These are phyloP conservation scores for Yamadazyma takamatsuzukensis DNA, from an alignment of 805 yeast species.

Conservation along the genomic window DNA sequence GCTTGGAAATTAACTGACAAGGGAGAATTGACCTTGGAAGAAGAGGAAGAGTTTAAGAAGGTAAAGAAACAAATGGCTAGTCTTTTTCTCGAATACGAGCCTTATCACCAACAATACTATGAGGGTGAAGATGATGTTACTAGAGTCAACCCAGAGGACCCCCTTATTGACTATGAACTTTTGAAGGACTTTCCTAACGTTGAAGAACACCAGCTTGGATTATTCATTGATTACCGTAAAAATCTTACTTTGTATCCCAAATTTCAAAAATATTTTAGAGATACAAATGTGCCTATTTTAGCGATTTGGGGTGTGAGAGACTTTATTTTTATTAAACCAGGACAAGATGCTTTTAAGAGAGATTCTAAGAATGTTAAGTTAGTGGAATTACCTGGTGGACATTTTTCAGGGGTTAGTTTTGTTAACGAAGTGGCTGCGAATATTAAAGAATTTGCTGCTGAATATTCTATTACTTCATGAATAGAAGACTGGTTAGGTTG, in stretches of 20 bases:
- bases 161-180: constrained; percentile 25
- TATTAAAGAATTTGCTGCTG: constrained; percentile 17
- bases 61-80: constrained; percentile 11
- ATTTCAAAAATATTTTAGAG: constrained; percentile 31
- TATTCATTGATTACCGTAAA: constrained; percentile 32
- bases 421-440: constrained; percentile 24
- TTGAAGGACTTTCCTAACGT: constrained; percentile 20
- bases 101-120: constrained; percentile 24
- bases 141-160: constrained; percentile 28
- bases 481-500: no score
- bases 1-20: constrained; percentile 26
- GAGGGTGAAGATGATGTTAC: constrained; percentile 22
- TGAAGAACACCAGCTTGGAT: constrained; percentile 25
- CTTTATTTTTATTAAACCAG: constrained; percentile 27
- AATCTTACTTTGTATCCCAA: constrained; percentile 33
- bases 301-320: constrained; percentile 43
- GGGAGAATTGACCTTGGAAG: constrained; percentile 4
- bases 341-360: constrained; percentile 35
- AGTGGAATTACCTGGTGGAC: constrained; percentile 32
- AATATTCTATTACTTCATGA: no score
- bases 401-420: constrained; percentile 34
- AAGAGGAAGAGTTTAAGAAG: constrained; percentile 10
- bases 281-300: constrained; percentile 29
- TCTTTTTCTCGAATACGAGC: constrained; percentile 8
- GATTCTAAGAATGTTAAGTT: constrained; percentile 26